A percentile compares a stretch with the other conserved stretches of the same genome.
phyloP scores from a whole-genome alignment of 257 asterid species.

The Solanum ossicruentum region DNA sequence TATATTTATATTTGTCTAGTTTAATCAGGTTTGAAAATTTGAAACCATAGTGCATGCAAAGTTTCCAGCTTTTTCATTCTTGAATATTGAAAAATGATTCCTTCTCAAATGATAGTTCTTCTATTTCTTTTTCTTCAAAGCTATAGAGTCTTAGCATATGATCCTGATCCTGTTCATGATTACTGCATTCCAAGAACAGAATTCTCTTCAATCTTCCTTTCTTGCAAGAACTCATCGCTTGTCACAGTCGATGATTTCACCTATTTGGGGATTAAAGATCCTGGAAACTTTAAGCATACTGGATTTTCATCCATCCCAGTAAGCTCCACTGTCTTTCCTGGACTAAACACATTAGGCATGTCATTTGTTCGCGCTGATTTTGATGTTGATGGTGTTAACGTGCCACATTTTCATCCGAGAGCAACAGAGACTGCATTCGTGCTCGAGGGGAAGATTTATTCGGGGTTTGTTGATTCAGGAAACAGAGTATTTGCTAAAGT shows the following conservation, averaged over 20 bases:
- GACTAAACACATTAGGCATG: slow-evolving; percentile 63
- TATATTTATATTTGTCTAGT: background rate
- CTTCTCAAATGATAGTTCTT: slow-evolving; percentile 7
- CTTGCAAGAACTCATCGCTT: slow-evolving; percentile 62
- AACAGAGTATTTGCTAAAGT: slow-evolving; percentile 52
- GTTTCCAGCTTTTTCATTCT: background rate
- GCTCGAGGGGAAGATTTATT: slow-evolving; percentile 54
- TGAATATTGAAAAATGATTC: slow-evolving; percentile 13
- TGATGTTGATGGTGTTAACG: slow-evolving; percentile 44
- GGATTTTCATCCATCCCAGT: slow-evolving; percentile 65
- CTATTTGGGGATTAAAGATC: slow-evolving; percentile 35
- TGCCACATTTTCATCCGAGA: slow-evolving; percentile 71
- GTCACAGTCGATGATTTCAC: slow-evolving; percentile 56
- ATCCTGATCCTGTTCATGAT: slow-evolving; percentile 57
- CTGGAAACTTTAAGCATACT: slow-evolving; percentile 19
- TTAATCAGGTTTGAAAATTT: background rate
- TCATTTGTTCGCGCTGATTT: slow-evolving; percentile 71
- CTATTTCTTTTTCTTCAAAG: slow-evolving; percentile 15
- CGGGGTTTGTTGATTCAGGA: slow-evolving; percentile 62
- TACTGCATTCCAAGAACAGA: slow-evolving; percentile 62
- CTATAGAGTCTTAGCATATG: slow-evolving; percentile 30
- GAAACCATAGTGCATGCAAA: background rate
- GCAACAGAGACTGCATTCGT: slow-evolving; percentile 69
- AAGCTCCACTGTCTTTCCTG: slow-evolving; percentile 43
- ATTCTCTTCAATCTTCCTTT: slow-evolving; percentile 28